A percentile compares a stretch with the other conserved stretches of the same genome.
Conservation (phyloP, 2,329 filamentous ascomycete genomes). For the Bipolaris cookei region DNA sequence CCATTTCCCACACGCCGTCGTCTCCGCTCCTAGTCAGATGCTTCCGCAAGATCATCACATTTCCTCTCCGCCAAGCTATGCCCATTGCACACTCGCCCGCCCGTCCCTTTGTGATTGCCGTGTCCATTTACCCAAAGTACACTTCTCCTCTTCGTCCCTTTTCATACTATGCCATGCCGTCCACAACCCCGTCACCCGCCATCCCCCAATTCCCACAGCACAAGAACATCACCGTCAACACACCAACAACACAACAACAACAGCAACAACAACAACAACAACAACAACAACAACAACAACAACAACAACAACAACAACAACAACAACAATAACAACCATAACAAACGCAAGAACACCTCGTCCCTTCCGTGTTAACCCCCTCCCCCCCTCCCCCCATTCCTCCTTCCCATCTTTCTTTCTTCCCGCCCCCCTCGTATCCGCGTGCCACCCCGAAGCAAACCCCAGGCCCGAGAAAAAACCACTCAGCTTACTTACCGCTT, state of each 20-base stretch:
- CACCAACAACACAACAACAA: no score
- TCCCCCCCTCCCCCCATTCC: no score
- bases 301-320: no score
- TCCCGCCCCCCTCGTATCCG: background rate
- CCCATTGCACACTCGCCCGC: background rate
- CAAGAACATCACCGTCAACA: no score
- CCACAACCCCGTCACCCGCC: background rate
- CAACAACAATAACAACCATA: no score
- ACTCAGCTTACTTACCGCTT: no score
- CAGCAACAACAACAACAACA: no score
- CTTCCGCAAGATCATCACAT: background rate
- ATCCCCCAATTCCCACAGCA: background rate
- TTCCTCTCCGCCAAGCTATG: background rate
- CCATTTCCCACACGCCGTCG: background rate
- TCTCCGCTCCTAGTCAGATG: background rate
- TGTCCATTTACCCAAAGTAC: background rate
- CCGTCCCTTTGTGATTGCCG: background rate
- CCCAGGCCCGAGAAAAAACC: background rate
- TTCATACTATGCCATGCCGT: background rate
- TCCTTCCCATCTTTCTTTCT: background rate
- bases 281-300: no score
- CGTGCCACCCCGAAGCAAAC: no score
- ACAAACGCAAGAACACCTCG: no score
- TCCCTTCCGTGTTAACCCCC: no score
- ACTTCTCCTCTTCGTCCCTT: background rate